Conservation (phyloP, 1,139 yeast species). For the Lodderomyces orthopsilosis region DNA sequence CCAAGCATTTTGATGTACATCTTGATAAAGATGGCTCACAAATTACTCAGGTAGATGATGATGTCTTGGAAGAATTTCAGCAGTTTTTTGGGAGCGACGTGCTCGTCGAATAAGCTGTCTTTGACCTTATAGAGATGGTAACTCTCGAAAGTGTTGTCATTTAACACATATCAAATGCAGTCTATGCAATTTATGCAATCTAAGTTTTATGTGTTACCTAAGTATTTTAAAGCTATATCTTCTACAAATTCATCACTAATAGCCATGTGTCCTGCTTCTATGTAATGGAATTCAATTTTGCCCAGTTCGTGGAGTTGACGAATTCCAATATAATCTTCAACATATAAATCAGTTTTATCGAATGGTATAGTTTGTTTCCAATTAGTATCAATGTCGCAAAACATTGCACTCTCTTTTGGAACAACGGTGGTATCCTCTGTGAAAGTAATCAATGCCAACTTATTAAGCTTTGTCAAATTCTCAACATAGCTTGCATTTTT, state of each 20-base stretch:
- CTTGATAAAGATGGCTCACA: no score
- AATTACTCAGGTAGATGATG: not conserved
- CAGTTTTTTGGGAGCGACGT: conserved; percentile 11
- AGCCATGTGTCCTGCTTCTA: conserved; percentile 69
- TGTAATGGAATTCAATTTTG: conserved; percentile 46
- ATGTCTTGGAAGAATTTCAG: conserved; percentile 6
- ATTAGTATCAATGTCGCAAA: conserved; percentile 50
- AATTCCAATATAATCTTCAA: conserved; percentile 60
- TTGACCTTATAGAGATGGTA: no score
- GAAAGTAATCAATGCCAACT: conserved; percentile 60
- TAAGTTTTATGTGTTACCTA: conserved; percentile 15
- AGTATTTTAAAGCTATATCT: conserved; percentile 35
- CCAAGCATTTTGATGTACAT: not conserved
- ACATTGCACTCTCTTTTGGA: conserved; percentile 73
- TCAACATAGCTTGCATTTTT: conserved; percentile 33
- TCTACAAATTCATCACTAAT: conserved; percentile 50
- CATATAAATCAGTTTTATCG: conserved; percentile 48
- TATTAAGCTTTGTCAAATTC: conserved; percentile 43
- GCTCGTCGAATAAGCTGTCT: conserved; percentile 10
- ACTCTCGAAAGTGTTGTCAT: no score
- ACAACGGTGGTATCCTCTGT: conserved; percentile 62
- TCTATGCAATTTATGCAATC: not conserved
- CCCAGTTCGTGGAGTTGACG: conserved; percentile 39
- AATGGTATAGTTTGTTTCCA: conserved; percentile 46
- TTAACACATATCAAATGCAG: no score